Conservation (phyloP, 805 yeast genomes). For the Candida hispaniensis region DNA sequence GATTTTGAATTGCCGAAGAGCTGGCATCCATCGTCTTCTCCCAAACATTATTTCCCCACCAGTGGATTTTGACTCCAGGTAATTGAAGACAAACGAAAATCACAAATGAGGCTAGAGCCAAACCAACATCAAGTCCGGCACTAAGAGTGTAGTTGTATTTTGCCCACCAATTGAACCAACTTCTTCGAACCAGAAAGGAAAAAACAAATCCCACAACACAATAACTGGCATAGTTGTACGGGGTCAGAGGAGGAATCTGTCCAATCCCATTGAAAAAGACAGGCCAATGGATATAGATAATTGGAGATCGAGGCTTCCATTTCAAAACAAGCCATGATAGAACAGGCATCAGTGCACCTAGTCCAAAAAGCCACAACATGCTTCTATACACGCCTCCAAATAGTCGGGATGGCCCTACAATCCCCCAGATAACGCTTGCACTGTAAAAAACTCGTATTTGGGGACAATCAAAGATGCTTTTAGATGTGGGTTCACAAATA, state of each 20-base stretch:
- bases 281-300: conserved; percentile 49
- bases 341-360: conserved; percentile 43
- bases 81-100: conserved; percentile 44
- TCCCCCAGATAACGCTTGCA: conserved; percentile 56
- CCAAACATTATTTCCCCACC: conserved; percentile 58
- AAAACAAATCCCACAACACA: conserved; percentile 45
- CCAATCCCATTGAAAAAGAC: conserved; percentile 53
- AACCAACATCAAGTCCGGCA: conserved; percentile 56
- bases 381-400: conserved; percentile 42
- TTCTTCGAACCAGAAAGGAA: conserved; percentile 45
- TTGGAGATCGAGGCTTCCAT: conserved; percentile 33
- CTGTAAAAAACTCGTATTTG: conserved; percentile 38
- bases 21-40: conserved; percentile 1
- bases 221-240: conserved; percentile 52
- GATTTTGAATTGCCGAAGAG: conserved; percentile 2
- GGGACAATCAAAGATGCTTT: conserved; percentile 40
- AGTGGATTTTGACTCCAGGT: conserved; percentile 34
- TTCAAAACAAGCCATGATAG: conserved; percentile 33
- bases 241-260: conserved; percentile 63
- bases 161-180: conserved; percentile 62
- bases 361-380: conserved; percentile 47
- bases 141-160: conserved; percentile 60
- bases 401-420: conserved; percentile 51
- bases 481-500: conserved; percentile 37
- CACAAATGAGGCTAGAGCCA: conserved; percentile 50